Evolutionary conservation across 2,329 filamentous ascomycete genomes (phyloP).

Genomic region (Aspergillus quadricinctus): DNA sequence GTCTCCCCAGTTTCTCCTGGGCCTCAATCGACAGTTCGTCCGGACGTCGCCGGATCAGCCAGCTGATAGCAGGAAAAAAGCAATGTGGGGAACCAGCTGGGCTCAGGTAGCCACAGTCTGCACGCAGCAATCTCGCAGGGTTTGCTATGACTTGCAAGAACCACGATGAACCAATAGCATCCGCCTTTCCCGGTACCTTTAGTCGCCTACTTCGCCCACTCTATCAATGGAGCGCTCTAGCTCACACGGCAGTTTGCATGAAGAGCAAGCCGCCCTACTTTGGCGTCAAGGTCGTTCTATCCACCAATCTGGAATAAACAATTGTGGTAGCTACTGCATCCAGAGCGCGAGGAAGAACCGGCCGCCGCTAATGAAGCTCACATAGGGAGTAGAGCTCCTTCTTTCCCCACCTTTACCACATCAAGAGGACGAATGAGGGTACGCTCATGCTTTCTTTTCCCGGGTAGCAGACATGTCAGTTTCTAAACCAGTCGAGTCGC

Average conservation of each 20-base stretch:
- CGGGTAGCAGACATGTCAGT: not conserved
- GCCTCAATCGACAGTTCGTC: constrained; percentile 7
- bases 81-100: not conserved
- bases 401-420: not conserved
- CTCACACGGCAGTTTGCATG: not conserved
- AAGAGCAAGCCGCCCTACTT: not conserved
- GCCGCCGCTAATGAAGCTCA: not conserved
- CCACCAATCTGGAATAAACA: not conserved
- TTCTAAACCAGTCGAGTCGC: not conserved
- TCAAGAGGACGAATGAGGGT: not conserved
- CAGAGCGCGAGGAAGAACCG: not conserved
- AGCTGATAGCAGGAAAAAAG: not conserved
- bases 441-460: not conserved
- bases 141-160: not conserved
- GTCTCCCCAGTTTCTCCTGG: not conserved
- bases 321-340: not conserved
- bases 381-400: not conserved
- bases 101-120: not conserved
- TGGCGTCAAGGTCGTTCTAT: not conserved
- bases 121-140: not conserved
- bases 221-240: not conserved
- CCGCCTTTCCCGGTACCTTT: not conserved
- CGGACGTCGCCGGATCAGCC: not conserved
- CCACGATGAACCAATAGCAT: not conserved
- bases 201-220: not conserved